Conservation (phyloP, 768 basidiomycete species). For the Guyanaporus albipodus region DNA sequence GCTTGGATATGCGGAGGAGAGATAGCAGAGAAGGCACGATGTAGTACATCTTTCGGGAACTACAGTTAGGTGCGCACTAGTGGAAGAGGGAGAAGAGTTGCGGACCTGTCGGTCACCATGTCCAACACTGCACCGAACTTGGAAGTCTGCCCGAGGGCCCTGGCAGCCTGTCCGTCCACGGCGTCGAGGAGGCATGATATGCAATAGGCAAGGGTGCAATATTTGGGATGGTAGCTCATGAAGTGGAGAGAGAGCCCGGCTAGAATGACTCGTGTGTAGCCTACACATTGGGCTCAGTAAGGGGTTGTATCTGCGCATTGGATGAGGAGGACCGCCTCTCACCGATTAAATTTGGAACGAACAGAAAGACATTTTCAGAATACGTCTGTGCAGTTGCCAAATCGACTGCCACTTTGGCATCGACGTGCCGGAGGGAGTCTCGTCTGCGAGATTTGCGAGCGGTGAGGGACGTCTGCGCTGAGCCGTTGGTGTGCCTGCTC, state of each 20-base stretch:
- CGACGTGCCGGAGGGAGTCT: conserved; percentile 64
- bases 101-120: conserved; percentile 98
- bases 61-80: background rate
- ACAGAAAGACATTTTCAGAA: conserved; percentile 96
- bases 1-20: conserved; percentile 85
- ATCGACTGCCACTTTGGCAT: conserved; percentile 83
- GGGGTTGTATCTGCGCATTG: background rate
- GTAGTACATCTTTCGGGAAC: conserved; percentile 87
- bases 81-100: background rate
- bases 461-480: conserved; percentile 28
- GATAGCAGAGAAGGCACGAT: conserved; percentile 89
- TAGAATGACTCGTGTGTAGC: conserved; percentile 86
- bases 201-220: conserved; percentile 84
- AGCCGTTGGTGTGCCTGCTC: conserved; percentile 24
- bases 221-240: conserved; percentile 94
- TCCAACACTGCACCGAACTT: conserved; percentile 98
- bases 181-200: conserved; percentile 93
- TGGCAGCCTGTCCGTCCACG: conserved; percentile 89
- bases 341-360: conserved; percentile 97
- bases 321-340: conserved; percentile 23
- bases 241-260: conserved; percentile 85
- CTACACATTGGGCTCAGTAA: conserved; percentile 40
- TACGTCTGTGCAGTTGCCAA: conserved; percentile 82
- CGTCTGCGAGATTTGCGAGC: conserved; percentile 39
- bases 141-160: conserved; percentile 83